Base-by-base conservation (phyloP, 306 rosid species). In the Malus fusca region DNA sequence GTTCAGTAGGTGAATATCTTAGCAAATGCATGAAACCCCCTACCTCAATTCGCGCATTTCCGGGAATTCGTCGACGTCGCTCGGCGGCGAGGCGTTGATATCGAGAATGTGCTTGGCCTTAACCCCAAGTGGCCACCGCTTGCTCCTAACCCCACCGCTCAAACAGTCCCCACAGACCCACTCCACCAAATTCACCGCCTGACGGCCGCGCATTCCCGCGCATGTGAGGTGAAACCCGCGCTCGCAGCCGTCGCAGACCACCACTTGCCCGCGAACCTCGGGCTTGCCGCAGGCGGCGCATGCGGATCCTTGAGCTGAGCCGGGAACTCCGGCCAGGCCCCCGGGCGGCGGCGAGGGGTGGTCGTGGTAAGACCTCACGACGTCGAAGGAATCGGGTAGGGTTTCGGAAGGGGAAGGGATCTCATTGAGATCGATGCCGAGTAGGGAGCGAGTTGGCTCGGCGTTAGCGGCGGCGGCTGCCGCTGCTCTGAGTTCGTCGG, bases 171-270 rank as follows among this genome's bases (percentile, higher is more conserved):
- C 86, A 64, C 99, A 96, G 17, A 96, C 88, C 98, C 98, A 96
- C 82, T 96, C 99, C 33, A 76, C 91, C 2, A 79, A 21, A 72
- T 30, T 82, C 53, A 86, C 55, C 2, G 79, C 85, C 71, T 86
- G 91, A 2, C 84, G 85, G 8, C 92, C 92, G 25, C 90, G 89
- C 87, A 88, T 82, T 76, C 97, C 93, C 9, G 90, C 87, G 81
- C 99, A 96, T 25, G 83, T 75, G 73, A 90, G 73, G 75, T 96
- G 99, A 75, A 84, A 92, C 11, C 90, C 89, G 23, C 96, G 90
- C 92, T 96, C 99, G 71, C 99, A 96, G 12, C 92, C 96, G 73
- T 96, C 99, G n/a, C 99, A 96, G n/a, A 96, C 97, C 0, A 96
- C 86, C 9, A 85, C 91, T 21, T 75, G 84, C 11, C 85, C 86